Evolutionary conservation across 2,329 filamentous ascomycete species (phyloP).

Genomic region (Chaetothyriales sp.): DNA sequence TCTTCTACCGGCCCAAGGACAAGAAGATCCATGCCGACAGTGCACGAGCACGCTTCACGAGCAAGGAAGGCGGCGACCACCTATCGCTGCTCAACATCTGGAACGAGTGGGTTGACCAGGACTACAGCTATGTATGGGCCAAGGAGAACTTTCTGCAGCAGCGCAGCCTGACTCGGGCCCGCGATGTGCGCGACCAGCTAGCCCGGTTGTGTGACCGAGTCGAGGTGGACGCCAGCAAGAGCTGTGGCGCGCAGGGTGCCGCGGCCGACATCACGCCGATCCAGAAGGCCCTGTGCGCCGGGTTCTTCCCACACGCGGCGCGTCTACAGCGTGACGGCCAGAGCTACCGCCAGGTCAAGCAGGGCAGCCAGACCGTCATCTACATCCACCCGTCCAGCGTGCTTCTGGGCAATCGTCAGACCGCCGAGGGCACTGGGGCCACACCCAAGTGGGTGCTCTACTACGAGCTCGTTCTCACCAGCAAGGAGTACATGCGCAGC

Average conservation of each 20-base stretch:
- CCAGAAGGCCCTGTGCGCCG: conserved; percentile 73
- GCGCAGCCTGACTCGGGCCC: conserved; percentile 69
- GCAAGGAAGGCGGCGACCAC: conserved; percentile 84
- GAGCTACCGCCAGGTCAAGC: conserved; percentile 83
- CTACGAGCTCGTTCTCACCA: conserved; percentile 51
- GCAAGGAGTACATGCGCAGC: conserved; percentile 74
- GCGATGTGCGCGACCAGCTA: conserved; percentile 85
- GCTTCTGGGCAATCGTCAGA: conserved; percentile 42
- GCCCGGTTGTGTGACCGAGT: conserved; percentile 85
- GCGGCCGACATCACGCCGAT: conserved; percentile 55
- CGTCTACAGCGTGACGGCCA: conserved; percentile 69
- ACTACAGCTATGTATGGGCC: conserved; percentile 76
- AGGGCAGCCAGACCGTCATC: conserved; percentile 53
- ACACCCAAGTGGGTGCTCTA: conserved; percentile 82
- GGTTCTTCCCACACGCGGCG: conserved; percentile 89
- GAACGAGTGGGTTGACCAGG: conserved; percentile 87
- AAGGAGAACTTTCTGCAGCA: conserved; percentile 91
- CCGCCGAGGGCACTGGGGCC: conserved; percentile 19
- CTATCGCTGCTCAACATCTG: conserved; percentile 79
- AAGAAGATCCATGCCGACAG: conserved; percentile 94
- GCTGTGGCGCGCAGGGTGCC: conserved; percentile 41
- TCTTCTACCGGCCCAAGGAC: conserved; percentile 92
- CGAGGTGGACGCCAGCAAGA: conserved; percentile 56
- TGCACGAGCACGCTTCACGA: conserved; percentile 72
- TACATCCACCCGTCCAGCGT: conserved; percentile 84